These are phyloP conservation scores for Leptomonas pyrrhocoris DNA, from an alignment of 208 protist genomes.

Conservation along the genomic window DNA sequence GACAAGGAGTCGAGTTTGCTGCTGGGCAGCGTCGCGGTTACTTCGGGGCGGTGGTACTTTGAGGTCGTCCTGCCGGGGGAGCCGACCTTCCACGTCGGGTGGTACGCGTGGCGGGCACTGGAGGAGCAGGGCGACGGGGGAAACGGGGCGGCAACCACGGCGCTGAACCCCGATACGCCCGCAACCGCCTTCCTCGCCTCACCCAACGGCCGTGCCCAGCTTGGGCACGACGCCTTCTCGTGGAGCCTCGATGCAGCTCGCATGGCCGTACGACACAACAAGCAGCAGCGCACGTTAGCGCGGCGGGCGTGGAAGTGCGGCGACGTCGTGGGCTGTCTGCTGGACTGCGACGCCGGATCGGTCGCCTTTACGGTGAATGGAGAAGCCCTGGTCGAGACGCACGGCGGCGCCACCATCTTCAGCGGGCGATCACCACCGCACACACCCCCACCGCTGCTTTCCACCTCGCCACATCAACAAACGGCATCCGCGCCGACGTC, in stretches of 20 bases:
- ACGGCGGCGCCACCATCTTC: conserved; percentile 11
- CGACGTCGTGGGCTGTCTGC: conserved; percentile 86
- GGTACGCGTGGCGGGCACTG: conserved; percentile 40
- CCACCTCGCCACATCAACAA: background rate
- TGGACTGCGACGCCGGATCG: conserved; percentile 80
- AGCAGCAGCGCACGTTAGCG: conserved; percentile 58
- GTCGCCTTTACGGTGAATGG: conserved; percentile 88
- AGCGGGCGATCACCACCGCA: background rate
- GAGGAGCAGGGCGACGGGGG: conserved; percentile 25
- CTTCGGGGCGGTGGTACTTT: conserved; percentile 86
- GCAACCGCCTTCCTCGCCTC: conserved; percentile 8
- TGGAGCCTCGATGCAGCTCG: conserved; percentile 85
- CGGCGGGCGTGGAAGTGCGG: conserved; percentile 74
- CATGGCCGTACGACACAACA: conserved; percentile 75
- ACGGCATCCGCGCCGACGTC: conserved; percentile 27
- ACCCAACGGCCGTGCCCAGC: conserved; percentile 13
- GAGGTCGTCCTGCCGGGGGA: conserved; percentile 66
- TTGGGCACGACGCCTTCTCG: conserved; percentile 77
- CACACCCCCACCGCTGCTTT: background rate
- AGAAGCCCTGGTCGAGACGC: conserved; percentile 34
- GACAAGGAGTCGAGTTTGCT: conserved; percentile 69
- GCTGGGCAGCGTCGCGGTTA: conserved; percentile 73
- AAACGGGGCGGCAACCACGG: background rate
- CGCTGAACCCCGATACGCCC: background rate
- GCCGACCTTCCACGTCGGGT: conserved; percentile 58